Percentiles rank a stretch among this genome's conserved stretches.
Conservation (phyloP, 768 basidiomycete species). For the Mycena rebaudengoi region DNA sequence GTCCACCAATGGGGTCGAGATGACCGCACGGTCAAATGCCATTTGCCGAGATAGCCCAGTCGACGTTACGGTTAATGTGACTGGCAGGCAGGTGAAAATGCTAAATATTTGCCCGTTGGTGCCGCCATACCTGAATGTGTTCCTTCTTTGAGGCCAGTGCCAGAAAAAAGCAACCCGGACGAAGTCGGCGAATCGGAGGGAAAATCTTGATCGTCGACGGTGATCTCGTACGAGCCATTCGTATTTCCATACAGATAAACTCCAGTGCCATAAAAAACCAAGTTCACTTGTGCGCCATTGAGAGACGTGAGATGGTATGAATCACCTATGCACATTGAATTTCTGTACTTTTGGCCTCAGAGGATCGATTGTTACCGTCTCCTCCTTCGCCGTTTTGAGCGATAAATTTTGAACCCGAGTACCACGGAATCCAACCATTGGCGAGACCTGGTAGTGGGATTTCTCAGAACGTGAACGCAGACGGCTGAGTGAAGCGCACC, state of each 20-base stretch:
- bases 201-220: background rate
- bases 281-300: conserved; percentile 9
- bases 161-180: background rate
- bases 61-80: conserved; percentile 8
- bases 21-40: conserved; percentile 20
- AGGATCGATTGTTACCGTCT: too few species aligned
- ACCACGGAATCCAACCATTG: conserved; percentile 23
- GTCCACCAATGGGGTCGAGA: conserved; percentile 5
- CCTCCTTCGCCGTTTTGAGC: background rate
- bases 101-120: background rate
- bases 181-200: background rate
- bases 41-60: conserved; percentile 5
- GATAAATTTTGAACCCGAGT: background rate
- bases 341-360: too few species aligned
- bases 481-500: too few species aligned
- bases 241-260: conserved; percentile 9
- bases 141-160: background rate
- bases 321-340: too few species aligned
- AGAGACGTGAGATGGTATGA: conserved; percentile 17
- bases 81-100: background rate
- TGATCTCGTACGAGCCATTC: conserved; percentile 10
- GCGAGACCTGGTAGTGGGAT: conserved; percentile 13
- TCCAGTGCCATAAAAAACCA: conserved; percentile 16
- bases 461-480: conserved; percentile 1
- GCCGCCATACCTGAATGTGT: conserved; percentile 6